These are phyloP conservation scores for Xylaria curta DNA, from an alignment of 495 filamentous ascomycete genomes.

Conservation along the genomic window DNA sequence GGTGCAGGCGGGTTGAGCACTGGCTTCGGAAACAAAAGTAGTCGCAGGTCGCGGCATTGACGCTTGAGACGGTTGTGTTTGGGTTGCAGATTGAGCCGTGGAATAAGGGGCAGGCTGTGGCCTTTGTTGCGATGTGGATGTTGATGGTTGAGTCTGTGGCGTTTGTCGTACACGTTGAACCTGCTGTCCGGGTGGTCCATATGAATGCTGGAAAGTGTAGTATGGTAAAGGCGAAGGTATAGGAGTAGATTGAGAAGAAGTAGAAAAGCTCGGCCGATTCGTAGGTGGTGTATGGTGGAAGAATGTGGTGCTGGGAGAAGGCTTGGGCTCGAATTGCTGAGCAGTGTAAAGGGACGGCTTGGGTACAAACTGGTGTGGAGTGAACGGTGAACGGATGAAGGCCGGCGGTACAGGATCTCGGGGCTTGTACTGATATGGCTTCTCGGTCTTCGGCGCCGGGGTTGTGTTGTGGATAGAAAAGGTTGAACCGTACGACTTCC, in stretches of 20 bases:
- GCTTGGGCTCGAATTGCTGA: constrained; percentile 34
- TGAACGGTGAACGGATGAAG: constrained; percentile 43
- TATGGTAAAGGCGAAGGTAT: constrained; percentile 15
- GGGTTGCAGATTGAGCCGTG: constrained; percentile 27
- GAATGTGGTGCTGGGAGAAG: constrained; percentile 26
- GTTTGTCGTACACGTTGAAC: constrained; percentile 12
- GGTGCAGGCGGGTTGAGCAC: constrained; percentile 1
- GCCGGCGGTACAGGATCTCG: constrained; percentile 44
- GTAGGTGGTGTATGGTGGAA: constrained; percentile 25
- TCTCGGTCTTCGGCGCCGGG: constrained; percentile 42
- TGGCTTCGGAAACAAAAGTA: not conserved
- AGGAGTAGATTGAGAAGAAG: constrained; percentile 5
- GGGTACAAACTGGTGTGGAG: constrained; percentile 48
- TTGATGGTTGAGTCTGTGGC: constrained; percentile 1
- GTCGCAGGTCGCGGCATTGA: not conserved
- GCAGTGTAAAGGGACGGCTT: constrained; percentile 31
- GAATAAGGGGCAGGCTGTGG: constrained; percentile 20
- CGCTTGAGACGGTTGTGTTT: constrained; percentile 1
- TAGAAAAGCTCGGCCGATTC: constrained; percentile 17
- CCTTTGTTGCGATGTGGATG: constrained; percentile 4
- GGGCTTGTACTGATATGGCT: constrained; percentile 64
- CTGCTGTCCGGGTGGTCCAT: constrained; percentile 9
- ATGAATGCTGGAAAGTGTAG: constrained; percentile 29
- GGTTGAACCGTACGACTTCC: constrained; percentile 43
- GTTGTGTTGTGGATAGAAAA: constrained; percentile 38